Evolutionary conservation across 371 early-diverging fungal species (phyloP).

Genomic region (Mucor velutinosus): DNA sequence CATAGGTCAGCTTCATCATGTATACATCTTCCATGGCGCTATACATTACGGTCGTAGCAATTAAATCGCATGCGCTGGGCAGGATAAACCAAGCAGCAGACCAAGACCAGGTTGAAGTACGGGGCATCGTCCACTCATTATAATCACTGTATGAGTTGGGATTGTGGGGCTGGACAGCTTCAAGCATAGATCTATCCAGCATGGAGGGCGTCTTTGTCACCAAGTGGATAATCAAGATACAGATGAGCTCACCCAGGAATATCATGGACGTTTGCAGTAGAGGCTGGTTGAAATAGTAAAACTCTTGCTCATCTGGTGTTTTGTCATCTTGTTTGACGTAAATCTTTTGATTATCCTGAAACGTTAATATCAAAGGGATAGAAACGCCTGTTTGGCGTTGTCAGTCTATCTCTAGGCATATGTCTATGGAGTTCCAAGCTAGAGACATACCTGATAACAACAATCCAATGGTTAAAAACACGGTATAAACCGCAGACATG

Average conservation of each 20-base stretch:
- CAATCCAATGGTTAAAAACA: conserved; percentile 27
- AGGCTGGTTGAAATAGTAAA: conserved; percentile 38
- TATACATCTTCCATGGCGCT: background rate
- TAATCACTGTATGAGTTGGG: conserved; percentile 10
- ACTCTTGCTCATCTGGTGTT: background rate
- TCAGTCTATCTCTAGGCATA: background rate
- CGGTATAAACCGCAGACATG: conserved; percentile 22
- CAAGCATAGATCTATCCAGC: conserved; percentile 36
- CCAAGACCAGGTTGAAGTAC: conserved; percentile 32
- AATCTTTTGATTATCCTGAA: conserved; percentile 41
- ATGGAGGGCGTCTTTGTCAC: conserved; percentile 37
- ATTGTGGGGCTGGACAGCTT: conserved; percentile 38
- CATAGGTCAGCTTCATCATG: conserved; percentile 28
- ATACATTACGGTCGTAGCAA: conserved; percentile 43
- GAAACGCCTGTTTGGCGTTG: conserved; percentile 30
- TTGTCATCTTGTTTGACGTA: conserved; percentile 20
- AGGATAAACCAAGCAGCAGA: conserved; percentile 42
- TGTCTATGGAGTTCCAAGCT: background rate
- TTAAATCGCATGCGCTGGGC: conserved; percentile 48
- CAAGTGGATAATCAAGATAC: conserved; percentile 43
- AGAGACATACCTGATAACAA: conserved; percentile 24
- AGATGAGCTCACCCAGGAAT: conserved; percentile 47
- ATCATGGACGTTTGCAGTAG: conserved; percentile 51
- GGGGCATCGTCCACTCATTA: conserved; percentile 31
- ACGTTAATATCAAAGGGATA: conserved; percentile 49